These are phyloP conservation scores for Gracilariopsis chorda DNA, from an alignment of 23 red algal genomes.

Conservation along the genomic window DNA sequence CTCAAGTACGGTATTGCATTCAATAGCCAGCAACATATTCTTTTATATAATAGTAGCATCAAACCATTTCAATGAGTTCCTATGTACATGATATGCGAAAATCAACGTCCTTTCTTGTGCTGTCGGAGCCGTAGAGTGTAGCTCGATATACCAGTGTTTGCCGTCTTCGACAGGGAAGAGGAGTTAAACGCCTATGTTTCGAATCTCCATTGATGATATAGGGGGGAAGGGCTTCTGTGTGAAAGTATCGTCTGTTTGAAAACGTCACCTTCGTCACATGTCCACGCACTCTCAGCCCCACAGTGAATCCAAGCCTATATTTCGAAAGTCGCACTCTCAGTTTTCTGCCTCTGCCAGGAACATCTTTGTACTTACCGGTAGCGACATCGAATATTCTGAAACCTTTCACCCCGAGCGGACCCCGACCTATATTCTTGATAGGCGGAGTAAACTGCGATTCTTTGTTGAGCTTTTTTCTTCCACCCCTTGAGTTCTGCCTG, in stretches of 20 bases:
- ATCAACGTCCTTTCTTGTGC: neutral
- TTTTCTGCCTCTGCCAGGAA: neutral
- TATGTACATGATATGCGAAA: neutral
- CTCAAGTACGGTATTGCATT: no score
- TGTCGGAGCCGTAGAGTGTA: neutral
- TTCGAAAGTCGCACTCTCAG: neutral
- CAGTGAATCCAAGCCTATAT: conserved; percentile 29
- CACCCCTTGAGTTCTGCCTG: neutral
- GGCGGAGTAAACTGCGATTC: neutral
- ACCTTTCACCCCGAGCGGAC: neutral
- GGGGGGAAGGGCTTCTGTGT: conserved; percentile 18
- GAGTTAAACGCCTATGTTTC: neutral
- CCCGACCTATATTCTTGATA: neutral
- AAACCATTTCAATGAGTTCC: no score
- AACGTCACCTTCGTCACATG: conserved; percentile 26
- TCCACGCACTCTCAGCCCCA: conserved; percentile 10
- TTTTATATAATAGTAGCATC: no score
- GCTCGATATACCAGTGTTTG: neutral
- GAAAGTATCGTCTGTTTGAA: neutral
- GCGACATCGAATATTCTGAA: conserved; percentile 19
- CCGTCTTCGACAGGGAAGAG: neutral
- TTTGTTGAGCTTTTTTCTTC: neutral
- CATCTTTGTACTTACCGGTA: neutral
- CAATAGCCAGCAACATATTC: no score
- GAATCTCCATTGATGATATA: conserved; percentile 52